A percentile compares a stretch with the other conserved stretches of the same genome.
These are phyloP conservation scores for Suillus clintonianus DNA, from an alignment of 768 basidiomycete species.

Conservation along the genomic window DNA sequence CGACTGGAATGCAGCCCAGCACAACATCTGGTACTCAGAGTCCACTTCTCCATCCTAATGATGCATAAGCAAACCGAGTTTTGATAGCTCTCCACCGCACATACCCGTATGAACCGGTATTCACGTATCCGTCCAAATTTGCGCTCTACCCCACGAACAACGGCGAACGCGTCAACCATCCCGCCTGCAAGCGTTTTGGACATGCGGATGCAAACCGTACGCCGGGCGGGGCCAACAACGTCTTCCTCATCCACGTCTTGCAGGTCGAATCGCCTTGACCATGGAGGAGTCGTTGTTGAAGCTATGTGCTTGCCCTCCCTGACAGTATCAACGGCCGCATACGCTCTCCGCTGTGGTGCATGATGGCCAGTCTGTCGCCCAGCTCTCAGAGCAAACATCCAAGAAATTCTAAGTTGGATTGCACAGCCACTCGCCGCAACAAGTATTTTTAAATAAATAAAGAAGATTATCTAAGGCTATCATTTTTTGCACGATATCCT, in stretches of 20 bases:
- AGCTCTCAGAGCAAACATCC: conserved; percentile 17
- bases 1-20: conserved; percentile 49
- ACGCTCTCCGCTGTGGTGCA: conserved; percentile 6
- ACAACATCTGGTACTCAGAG: conserved; percentile 42
- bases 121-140: conserved; percentile 52
- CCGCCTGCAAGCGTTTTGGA: conserved; percentile 40
- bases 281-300: neutral
- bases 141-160: conserved; percentile 57
- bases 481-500: too few relatives aligned
- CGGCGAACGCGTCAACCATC: conserved; percentile 51
- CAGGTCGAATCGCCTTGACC: conserved; percentile 2
- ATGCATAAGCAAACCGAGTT: neutral
- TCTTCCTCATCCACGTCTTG: neutral
- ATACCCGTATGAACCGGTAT: conserved; percentile 7
- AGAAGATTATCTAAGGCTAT: conserved; percentile 15
- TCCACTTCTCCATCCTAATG: conserved; percentile 50
- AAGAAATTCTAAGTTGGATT: neutral
- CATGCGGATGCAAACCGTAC: conserved; percentile 42
- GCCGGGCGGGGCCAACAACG: conserved; percentile 4
- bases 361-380: conserved; percentile 10
- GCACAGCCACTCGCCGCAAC: conserved; percentile 15
- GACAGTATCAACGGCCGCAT: neutral
- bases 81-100: neutral
- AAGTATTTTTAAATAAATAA: conserved; percentile 15
- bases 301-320: neutral